These are phyloP conservation scores for Tuctoria greenei DNA, from an alignment of 176 grass and related monocot species.

Conservation along the genomic window DNA sequence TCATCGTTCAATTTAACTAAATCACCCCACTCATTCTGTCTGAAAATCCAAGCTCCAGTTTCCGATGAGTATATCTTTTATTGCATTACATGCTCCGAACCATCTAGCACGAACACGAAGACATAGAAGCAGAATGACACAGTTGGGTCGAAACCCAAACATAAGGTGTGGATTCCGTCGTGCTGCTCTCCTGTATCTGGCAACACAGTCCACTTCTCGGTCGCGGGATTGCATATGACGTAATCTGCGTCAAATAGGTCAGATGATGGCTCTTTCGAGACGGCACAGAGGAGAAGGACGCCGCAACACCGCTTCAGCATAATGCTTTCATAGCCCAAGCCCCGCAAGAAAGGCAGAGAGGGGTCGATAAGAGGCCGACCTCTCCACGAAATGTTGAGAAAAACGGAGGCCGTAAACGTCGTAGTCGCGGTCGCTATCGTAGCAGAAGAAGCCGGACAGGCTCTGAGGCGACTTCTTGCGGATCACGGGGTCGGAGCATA, in stretches of 20 bases:
- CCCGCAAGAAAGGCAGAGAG: background rate
- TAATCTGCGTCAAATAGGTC: background rate
- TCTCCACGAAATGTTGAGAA: background rate
- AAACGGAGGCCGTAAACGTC: background rate
- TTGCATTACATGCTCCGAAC: background rate
- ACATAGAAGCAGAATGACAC: slow-evolving; percentile 9
- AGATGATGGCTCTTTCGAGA: no score
- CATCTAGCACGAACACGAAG: background rate
- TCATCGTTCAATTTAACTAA: background rate
- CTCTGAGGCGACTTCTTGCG: no score
- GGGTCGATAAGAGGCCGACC: background rate
- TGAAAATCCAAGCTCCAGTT: background rate
- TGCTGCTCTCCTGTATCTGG: background rate
- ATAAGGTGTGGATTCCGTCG: no score
- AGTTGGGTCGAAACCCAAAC: slow-evolving; percentile 12
- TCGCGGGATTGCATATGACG: no score
- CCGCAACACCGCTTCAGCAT: background rate
- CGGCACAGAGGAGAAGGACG: background rate
- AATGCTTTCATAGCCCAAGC: rapidly evolving
- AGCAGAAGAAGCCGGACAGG: no score
- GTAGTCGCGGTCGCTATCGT: no score
- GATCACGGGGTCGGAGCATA: background rate
- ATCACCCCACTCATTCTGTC: background rate
- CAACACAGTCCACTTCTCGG: no score
- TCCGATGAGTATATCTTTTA: slow-evolving; percentile 20